Conservation (phyloP, 768 basidiomycete genomes). For the Tulasnella sp. region DNA sequence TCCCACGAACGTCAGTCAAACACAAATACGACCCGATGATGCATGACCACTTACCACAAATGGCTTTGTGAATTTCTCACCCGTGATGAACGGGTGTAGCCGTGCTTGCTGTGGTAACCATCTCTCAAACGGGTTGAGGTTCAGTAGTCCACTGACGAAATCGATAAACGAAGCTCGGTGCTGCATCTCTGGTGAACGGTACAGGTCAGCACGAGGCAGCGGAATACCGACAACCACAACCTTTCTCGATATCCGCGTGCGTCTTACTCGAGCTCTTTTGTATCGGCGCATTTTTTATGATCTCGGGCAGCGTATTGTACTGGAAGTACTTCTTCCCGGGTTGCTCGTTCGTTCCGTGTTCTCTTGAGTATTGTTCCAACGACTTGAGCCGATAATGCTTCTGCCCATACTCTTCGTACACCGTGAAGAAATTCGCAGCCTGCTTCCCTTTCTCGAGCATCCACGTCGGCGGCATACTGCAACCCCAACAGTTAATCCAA, state of each 20-base stretch:
- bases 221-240: conserved; percentile 30
- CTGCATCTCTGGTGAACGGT: conserved; percentile 59
- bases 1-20: not conserved
- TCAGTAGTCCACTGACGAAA: conserved; percentile 87
- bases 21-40: not conserved
- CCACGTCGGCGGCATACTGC: conserved; percentile 75
- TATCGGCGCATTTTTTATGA: conserved; percentile 93
- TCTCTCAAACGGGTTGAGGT: conserved; percentile 86
- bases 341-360: conserved; percentile 92
- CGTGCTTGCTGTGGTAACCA: conserved; percentile 97
- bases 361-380: conserved; percentile 88
- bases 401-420: conserved; percentile 59
- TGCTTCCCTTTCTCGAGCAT: conserved; percentile 98
- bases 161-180: conserved; percentile 93
- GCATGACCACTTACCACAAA: conserved; percentile 48
- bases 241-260: conserved; percentile 76
- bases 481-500: not conserved
- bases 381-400: conserved; percentile 72
- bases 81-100: conserved; percentile 94
- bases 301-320: conserved; percentile 83
- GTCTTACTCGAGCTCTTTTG: conserved; percentile 64
- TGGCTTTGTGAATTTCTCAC: conserved; percentile 85
- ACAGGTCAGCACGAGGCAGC: not conserved
- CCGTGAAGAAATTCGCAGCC: conserved; percentile 84
- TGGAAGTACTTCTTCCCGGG: conserved; percentile 99